Conservation (phyloP, 768 basidiomycete species). For the Cantharellus anzutake region DNA sequence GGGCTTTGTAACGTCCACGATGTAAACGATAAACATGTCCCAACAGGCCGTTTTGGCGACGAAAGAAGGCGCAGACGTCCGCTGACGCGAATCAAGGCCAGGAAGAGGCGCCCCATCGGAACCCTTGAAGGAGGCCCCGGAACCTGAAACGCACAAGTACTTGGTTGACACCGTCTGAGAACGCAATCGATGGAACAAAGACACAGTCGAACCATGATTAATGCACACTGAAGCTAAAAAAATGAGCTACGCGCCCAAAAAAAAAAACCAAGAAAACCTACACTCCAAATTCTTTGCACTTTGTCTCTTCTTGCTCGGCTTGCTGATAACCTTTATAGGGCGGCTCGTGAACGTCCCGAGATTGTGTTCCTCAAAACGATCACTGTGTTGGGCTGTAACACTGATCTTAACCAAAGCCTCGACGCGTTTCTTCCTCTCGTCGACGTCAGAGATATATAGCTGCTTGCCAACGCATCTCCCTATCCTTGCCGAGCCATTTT, state of each 20-base stretch:
- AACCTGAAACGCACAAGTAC: slow-evolving; percentile 89
- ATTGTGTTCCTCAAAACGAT: slow-evolving; percentile 63
- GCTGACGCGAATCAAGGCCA: slow-evolving; percentile 55
- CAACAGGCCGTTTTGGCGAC: slow-evolving; percentile 80
- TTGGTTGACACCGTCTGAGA: slow-evolving; percentile 93
- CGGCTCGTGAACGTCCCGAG: slow-evolving; percentile 82
- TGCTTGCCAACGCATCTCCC: slow-evolving; percentile 90
- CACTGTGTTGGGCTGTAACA: slow-evolving; percentile 60
- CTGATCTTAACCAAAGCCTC: slow-evolving; percentile 83
- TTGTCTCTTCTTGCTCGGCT: slow-evolving; percentile 93
- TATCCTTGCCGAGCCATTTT: slow-evolving; percentile 61
- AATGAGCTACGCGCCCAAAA: slow-evolving; percentile 2
- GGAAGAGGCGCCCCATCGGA: slow-evolving; percentile 78
- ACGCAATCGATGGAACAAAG: slow-evolving; percentile 86
- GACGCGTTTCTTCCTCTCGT: slow-evolving; percentile 90
- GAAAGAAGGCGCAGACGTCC: slow-evolving; percentile 64
- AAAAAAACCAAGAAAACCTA: slow-evolving; percentile 25
- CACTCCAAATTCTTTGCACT: slow-evolving; percentile 84
- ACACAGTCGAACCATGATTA: slow-evolving; percentile 88
- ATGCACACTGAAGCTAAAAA: slow-evolving; percentile 49
- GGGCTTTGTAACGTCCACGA: slow-evolving; percentile 82
- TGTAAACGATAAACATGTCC: slow-evolving; percentile 93
- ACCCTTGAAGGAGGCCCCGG: slow-evolving; percentile 78
- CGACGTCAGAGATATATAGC: slow-evolving; percentile 85
- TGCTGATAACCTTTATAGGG: slow-evolving; percentile 97